phyloP scores from a whole-genome alignment of 2,329 filamentous ascomycete genomes.

The Scedosporium apiospermum region DNA sequence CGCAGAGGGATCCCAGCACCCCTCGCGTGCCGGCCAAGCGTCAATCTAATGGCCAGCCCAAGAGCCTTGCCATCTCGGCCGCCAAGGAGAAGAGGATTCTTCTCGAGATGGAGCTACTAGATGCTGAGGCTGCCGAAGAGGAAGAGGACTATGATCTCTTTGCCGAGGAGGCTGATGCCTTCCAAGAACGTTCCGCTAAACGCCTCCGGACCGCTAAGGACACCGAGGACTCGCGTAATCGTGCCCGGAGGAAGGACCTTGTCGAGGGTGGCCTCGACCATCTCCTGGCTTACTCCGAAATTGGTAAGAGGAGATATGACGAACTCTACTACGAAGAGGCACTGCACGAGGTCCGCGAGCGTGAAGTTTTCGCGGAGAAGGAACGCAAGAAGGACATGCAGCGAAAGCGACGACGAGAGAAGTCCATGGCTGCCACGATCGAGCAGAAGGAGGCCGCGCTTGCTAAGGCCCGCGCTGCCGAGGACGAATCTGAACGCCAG shows the following conservation, averaged over 20 bases:
- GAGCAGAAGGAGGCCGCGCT: slow-evolving; percentile 82
- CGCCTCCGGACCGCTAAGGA: slow-evolving; percentile 58
- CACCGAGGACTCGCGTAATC: slow-evolving; percentile 54
- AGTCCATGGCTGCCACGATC: slow-evolving; percentile 87
- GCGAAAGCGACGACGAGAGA: slow-evolving; percentile 87
- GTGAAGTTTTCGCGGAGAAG: slow-evolving; percentile 88
- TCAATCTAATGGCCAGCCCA: slow-evolving; percentile 50
- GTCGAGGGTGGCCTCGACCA: slow-evolving; percentile 48
- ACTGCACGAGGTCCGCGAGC: slow-evolving; percentile 76
- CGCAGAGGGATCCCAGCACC: slow-evolving; percentile 33
- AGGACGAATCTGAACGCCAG: slow-evolving; percentile 73
- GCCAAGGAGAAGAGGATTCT: slow-evolving; percentile 34
- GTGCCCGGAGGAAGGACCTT: slow-evolving; percentile 52
- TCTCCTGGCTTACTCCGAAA: slow-evolving; percentile 57
- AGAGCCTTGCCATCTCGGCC: slow-evolving; percentile 33
- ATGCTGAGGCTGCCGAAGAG: slow-evolving; percentile 28
- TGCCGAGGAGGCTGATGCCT: slow-evolving; percentile 33
- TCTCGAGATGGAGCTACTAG: slow-evolving; percentile 27
- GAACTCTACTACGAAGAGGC: slow-evolving; percentile 71
- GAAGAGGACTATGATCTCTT: slow-evolving; percentile 26
- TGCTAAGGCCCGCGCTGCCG: slow-evolving; percentile 64
- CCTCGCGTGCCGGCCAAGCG: slow-evolving; percentile 45
- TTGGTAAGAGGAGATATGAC: slow-evolving; percentile 68
- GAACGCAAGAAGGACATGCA: slow-evolving; percentile 99
- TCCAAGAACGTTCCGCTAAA: slow-evolving; percentile 52